Conservation (phyloP, 805 yeast genomes). For the Wickerhamomyces ciferrii region DNA sequence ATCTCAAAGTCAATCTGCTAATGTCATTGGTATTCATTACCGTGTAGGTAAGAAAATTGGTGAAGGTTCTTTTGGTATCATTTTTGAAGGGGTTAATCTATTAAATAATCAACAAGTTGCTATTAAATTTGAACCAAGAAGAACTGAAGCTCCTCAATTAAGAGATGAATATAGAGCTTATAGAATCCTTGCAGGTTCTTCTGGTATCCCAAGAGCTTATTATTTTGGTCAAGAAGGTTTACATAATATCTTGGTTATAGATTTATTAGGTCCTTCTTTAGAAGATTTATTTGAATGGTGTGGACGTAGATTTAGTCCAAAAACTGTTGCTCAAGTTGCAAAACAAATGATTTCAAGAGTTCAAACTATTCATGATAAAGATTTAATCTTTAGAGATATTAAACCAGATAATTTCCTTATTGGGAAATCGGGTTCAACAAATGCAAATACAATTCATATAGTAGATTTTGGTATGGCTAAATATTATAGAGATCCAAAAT, state of each 20-base stretch:
- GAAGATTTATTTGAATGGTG: slow-evolving; percentile 99
- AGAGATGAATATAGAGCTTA: slow-evolving; percentile 97
- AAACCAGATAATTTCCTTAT: slow-evolving; percentile 96
- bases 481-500: slow-evolving; percentile 93
- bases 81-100: slow-evolving; percentile 91
- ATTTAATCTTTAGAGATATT: slow-evolving; percentile 91
- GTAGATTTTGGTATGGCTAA: slow-evolving; percentile 99
- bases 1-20: slow-evolving; percentile 11
- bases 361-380: slow-evolving; percentile 82
- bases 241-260: slow-evolving; percentile 92
- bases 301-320: slow-evolving; percentile 80
- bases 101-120: slow-evolving; percentile 93
- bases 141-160: slow-evolving; percentile 95
- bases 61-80: slow-evolving; percentile 97
- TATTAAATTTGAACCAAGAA: slow-evolving; percentile 94
- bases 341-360: slow-evolving; percentile 90
- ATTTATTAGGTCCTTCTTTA: slow-evolving; percentile 88
- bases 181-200: slow-evolving; percentile 73
- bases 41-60: slow-evolving; percentile 97
- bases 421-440: slow-evolving; percentile 81
- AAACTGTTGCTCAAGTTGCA: slow-evolving; percentile 90
- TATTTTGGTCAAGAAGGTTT: slow-evolving; percentile 98
- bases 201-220: slow-evolving; percentile 94
- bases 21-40: slow-evolving; percentile 86
- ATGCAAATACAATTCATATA: slow-evolving; percentile 80